Conservation (phyloP, 768 basidiomycete genomes). For the Tricholoma furcatifolium region DNA sequence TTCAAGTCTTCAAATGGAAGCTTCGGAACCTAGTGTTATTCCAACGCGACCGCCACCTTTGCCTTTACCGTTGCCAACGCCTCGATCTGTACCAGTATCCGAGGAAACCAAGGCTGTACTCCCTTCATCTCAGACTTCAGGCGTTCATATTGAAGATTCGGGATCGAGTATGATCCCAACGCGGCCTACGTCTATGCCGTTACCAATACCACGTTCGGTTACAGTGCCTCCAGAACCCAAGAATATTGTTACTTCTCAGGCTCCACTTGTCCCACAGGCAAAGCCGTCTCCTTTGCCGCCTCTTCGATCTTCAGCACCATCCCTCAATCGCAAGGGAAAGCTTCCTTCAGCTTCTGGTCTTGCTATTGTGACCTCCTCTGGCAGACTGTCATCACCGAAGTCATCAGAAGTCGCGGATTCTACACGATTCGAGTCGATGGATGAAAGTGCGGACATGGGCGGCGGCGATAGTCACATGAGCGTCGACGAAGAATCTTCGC, state of each 20-base stretch:
- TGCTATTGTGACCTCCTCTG: not conserved
- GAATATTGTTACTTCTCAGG: no score
- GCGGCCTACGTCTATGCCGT: conserved; percentile 14
- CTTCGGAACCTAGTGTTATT: no score
- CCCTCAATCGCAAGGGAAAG: not conserved
- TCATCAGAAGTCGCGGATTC: not conserved
- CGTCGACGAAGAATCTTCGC: not conserved
- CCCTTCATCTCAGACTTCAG: no score
- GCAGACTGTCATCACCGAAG: not conserved
- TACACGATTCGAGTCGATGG: not conserved
- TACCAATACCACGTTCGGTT: not conserved
- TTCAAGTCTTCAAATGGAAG: not conserved
- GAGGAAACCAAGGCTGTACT: no score
- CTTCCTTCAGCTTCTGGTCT: not conserved
- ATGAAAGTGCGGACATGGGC: not conserved
- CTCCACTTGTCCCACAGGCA: no score
- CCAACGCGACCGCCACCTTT: not conserved
- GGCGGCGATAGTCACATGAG: not conserved
- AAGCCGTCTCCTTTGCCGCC: no score
- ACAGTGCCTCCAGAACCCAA: no score
- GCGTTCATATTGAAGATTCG: no score
- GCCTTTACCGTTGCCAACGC: conserved; percentile 12
- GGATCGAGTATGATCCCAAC: no score
- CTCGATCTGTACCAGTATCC: no score
- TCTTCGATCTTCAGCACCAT: conserved; percentile 8